These are phyloP conservation scores for Magnaporthiopsis incrustans DNA, from an alignment of 2,329 filamentous ascomycete species.

Conservation along the genomic window DNA sequence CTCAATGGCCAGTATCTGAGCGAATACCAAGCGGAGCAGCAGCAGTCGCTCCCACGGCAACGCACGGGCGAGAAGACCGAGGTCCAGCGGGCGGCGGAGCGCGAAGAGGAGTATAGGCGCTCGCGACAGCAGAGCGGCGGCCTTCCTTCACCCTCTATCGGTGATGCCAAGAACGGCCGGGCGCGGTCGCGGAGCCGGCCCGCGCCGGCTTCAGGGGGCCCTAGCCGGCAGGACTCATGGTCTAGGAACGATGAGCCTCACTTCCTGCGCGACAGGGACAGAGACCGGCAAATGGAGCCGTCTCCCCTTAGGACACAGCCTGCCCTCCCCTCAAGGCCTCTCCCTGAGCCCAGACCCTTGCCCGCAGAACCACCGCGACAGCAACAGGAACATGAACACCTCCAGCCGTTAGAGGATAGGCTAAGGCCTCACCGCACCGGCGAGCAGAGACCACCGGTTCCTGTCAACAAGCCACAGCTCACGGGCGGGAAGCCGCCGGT, in stretches of 20 bases:
- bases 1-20: constrained; percentile 79
- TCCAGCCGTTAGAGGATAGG: constrained; percentile 10
- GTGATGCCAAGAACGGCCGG: constrained; percentile 15
- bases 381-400: not conserved
- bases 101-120: constrained; percentile 55
- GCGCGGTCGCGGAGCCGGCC: constrained; percentile 33
- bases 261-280: constrained; percentile 46
- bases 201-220: constrained; percentile 23
- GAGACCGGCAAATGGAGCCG: constrained; percentile 22
- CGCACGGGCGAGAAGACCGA: constrained; percentile 33
- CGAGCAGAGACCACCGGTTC: constrained; percentile 17
- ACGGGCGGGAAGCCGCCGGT: constrained; percentile 5
- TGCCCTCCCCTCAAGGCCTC: constrained; percentile 26
- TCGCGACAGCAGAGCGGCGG: constrained; percentile 40
- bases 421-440: constrained; percentile 25
- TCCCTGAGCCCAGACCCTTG: constrained; percentile 29
- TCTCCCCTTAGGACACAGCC: constrained; percentile 16
- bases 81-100: constrained; percentile 52
- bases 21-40: constrained; percentile 72
- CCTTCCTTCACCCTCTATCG: constrained; percentile 18
- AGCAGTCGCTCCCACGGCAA: constrained; percentile 1
- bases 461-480: not conserved
- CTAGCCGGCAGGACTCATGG: constrained; percentile 57
- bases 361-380: constrained; percentile 13
- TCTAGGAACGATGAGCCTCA: constrained; percentile 52